Base-by-base conservation (phyloP, 208 protist genomes). In the Acanthamoeba culbertsoni region DNA sequence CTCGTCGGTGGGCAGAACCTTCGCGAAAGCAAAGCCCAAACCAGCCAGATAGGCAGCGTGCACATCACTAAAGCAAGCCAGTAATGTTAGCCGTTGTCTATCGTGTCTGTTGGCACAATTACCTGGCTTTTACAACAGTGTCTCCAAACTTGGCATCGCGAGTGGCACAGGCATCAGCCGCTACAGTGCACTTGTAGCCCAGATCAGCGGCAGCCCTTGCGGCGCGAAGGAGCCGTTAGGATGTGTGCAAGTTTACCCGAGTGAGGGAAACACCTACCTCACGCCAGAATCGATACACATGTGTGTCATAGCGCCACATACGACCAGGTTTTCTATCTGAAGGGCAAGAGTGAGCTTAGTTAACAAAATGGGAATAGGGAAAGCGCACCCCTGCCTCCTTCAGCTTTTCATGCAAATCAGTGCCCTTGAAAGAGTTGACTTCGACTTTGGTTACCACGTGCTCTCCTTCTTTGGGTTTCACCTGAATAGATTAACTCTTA, bases 251-350 rank as follows among this genome's bases (percentile, higher is more conserved):
- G n/a, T n/a, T n/a, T n/a, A n/a, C n/a, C n/a, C n/a, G 40, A 37
- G 46, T 10, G 7, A 40, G 51, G 28, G 2, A 37, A 8, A 0
- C 1, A 31, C 79, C 26, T 5, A 68, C 62, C 86, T 68, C n/a
- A 90, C 71, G n/a, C 51, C 57, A 26, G 51, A 45, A 40, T 93
- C 91, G 33, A 93, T 68, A 35, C 90, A 93, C 91, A 93, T 89
- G 53, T 93, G 91, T n/a, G 51, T 93, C 91, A 93, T 93, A 6
- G 91, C 91, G 23, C 91, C 91, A 40, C 68, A 84, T 16, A 93
- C n/a, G 3, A 93, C 68, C 31, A 93, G 23, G 37, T 93, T 93
- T 7, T 93, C 77, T 31, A 93, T 37, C 68, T 92, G 53, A 26
- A 5, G 5, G 10, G 8, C 28, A 63, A 0, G 16, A 59, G n/a